phyloP scores from a whole-genome alignment of 129 eudicot genomes.

The Solidago caesia region DNA sequence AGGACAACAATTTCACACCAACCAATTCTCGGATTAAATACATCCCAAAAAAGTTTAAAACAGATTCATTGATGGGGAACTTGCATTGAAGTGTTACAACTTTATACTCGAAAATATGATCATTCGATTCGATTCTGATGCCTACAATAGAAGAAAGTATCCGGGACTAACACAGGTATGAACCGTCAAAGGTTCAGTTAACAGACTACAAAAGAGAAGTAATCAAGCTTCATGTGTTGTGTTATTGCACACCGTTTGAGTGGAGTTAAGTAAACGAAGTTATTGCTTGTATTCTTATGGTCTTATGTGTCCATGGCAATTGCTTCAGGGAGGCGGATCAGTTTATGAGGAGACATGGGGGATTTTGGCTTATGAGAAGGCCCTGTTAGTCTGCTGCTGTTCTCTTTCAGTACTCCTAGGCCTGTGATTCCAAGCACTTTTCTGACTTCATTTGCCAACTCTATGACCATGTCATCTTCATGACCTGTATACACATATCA shows the following conservation, averaged over 20 bases:
- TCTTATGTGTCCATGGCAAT: conserved; percentile 62
- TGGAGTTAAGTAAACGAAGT: conserved; percentile 19
- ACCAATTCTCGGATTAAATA: background rate
- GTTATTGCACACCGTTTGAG: conserved; percentile 24
- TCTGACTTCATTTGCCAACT: conserved; percentile 93
- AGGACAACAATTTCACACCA: background rate
- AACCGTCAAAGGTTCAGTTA: conserved; percentile 23
- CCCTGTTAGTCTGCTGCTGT: conserved; percentile 42
- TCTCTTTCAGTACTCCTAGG: conserved; percentile 42
- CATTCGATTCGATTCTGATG: conserved; percentile 23
- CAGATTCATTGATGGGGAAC: background rate
- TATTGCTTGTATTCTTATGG: conserved; percentile 1
- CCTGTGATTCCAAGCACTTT: conserved; percentile 53
- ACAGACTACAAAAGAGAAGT: conserved; percentile 15
- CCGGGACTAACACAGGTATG: conserved; percentile 22
- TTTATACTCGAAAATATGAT: conserved; percentile 23
- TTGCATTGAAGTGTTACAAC: conserved; percentile 22
- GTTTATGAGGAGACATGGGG: conserved; percentile 47
- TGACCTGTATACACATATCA: conserved; percentile 48
- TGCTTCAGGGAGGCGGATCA: conserved; percentile 49
- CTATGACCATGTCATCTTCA: conserved; percentile 85
- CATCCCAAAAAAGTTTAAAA: background rate
- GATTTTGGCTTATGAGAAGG: conserved; percentile 46
- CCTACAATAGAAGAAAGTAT: conserved; percentile 21
- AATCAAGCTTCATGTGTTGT: conserved; percentile 8